These are phyloP conservation scores for Rubia yunnanensis DNA, from an alignment of 257 asterid species.

Conservation along the genomic window DNA sequence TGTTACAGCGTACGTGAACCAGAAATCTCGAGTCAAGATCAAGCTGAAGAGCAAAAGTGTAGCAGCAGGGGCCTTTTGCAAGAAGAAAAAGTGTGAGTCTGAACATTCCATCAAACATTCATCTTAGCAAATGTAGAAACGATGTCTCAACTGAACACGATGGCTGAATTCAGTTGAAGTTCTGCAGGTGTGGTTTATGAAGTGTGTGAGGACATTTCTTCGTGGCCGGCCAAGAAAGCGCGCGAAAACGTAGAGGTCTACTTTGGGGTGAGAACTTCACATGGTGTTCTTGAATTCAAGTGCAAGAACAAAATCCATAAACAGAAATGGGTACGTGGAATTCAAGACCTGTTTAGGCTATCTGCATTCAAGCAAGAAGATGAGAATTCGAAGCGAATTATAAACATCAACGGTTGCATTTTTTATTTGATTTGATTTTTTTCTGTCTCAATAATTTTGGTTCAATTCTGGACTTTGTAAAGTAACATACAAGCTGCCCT, in stretches of 20 bases:
- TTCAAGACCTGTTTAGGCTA: slow-evolving; percentile 39
- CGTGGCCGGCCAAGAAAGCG: slow-evolving; percentile 61
- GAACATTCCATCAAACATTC: not conserved
- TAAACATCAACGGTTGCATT: slow-evolving; percentile 33
- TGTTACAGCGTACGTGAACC: slow-evolving; percentile 56
- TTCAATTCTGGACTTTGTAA: not conserved
- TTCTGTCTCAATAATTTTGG: not conserved
- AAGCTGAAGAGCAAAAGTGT: slow-evolving; percentile 65
- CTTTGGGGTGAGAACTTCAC: slow-evolving; percentile 69
- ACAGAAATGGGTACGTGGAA: slow-evolving; percentile 68
- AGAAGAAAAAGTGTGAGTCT: slow-evolving; percentile 61
- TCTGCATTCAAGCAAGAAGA: slow-evolving; percentile 42
- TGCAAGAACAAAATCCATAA: slow-evolving; percentile 60
- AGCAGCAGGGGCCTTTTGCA: slow-evolving; percentile 81
- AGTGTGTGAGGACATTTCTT: slow-evolving; percentile 47
- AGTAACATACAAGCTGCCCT: not conserved
- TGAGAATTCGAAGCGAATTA: slow-evolving; percentile 36
- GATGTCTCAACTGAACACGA: not conserved
- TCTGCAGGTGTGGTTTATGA: slow-evolving; percentile 58
- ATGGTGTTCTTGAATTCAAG: slow-evolving; percentile 69
- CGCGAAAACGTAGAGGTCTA: slow-evolving; percentile 49
- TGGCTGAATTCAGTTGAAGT: not conserved
- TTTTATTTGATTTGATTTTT: slow-evolving; percentile 20
- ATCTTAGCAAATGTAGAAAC: not conserved
- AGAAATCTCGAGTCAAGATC: slow-evolving; percentile 48